phyloP scores from a whole-genome alignment of 2,329 filamentous ascomycete species.

The Akanthomyces lecanii region DNA sequence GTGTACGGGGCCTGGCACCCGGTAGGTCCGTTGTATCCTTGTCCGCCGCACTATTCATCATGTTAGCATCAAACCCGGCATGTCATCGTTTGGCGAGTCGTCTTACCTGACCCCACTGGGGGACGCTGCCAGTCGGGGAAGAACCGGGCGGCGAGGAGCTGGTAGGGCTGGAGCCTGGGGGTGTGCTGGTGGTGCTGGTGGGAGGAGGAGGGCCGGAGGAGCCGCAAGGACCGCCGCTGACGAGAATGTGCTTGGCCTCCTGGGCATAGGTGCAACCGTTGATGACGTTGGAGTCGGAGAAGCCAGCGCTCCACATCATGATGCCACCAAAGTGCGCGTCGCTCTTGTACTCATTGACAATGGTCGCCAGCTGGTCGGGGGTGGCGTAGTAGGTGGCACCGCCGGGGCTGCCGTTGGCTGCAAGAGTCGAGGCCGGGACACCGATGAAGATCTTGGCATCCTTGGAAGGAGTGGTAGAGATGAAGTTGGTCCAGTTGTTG shows the following conservation, averaged over 20 bases:
- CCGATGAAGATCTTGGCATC: constrained; percentile 29
- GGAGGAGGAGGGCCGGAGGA: constrained; percentile 10
- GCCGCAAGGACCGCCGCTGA: constrained; percentile 15
- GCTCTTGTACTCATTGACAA: constrained; percentile 27
- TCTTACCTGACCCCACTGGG: constrained; percentile 18
- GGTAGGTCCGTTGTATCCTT: constrained; percentile 14
- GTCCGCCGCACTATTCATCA: constrained; percentile 8
- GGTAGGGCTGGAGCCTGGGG: neutral
- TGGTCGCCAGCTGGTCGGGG: constrained; percentile 28
- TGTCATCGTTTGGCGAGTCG: neutral
- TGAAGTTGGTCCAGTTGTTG: constrained; percentile 25
- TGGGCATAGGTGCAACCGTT: constrained; percentile 40
- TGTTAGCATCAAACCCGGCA: neutral
- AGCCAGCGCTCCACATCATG: constrained; percentile 41
- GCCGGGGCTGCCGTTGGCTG: constrained; percentile 30
- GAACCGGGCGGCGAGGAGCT: constrained; percentile 10
- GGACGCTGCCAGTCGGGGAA: constrained; percentile 5
- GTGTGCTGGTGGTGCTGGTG: constrained; percentile 1
- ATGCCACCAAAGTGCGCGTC: constrained; percentile 32
- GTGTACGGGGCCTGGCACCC: constrained; percentile 7
- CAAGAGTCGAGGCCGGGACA: constrained; percentile 29
- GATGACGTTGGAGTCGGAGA: constrained; percentile 31
- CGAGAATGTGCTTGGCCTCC: constrained; percentile 34
- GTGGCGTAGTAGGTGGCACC: constrained; percentile 34
- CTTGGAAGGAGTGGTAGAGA: constrained; percentile 25